These are phyloP conservation scores for Spinellus fusiger DNA, from an alignment of 192 early-diverging fungal species.

Conservation along the genomic window DNA sequence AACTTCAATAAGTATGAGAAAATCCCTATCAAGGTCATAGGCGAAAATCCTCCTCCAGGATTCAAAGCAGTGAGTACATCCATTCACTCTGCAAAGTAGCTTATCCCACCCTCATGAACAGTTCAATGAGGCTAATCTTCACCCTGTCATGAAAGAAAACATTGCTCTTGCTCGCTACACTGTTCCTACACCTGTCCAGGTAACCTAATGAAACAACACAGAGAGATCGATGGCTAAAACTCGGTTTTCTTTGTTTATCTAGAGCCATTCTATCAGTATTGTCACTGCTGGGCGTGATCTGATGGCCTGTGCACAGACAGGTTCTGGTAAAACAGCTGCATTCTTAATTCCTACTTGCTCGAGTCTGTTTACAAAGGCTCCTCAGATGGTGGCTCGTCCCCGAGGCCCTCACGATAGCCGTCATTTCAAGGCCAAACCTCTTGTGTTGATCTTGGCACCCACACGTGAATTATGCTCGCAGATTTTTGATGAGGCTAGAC, in stretches of 20 bases:
- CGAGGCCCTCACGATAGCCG: not conserved
- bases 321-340: slow-evolving; percentile 70
- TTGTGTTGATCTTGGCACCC: slow-evolving; percentile 73
- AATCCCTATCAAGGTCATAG: slow-evolving; percentile 61
- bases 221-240: no score
- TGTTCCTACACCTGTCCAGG: slow-evolving; percentile 74
- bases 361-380: slow-evolving; percentile 47
- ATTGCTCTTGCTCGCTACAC: slow-evolving; percentile 56
- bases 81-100: not conserved
- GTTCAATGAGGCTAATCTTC: slow-evolving; percentile 63
- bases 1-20: slow-evolving; percentile 72
- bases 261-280: slow-evolving; percentile 47
- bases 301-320: slow-evolving; percentile 85
- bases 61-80: slow-evolving; percentile 39
- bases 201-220: slow-evolving; percentile 3
- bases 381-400: not conserved
- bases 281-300: slow-evolving; percentile 59
- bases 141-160: slow-evolving; percentile 60
- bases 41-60: slow-evolving; percentile 41
- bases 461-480: slow-evolving; percentile 88
- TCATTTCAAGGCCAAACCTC: slow-evolving; percentile 8
- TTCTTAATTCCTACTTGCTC: slow-evolving; percentile 75
- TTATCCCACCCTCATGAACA: slow-evolving; percentile 1
- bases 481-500: slow-evolving; percentile 71
- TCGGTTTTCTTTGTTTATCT: not conserved